Percentiles rank a stretch among this genome's conserved stretches.
phyloP scores from a whole-genome alignment of 495 filamentous ascomycete genomes.

The Aspergillus heteromorphus region DNA sequence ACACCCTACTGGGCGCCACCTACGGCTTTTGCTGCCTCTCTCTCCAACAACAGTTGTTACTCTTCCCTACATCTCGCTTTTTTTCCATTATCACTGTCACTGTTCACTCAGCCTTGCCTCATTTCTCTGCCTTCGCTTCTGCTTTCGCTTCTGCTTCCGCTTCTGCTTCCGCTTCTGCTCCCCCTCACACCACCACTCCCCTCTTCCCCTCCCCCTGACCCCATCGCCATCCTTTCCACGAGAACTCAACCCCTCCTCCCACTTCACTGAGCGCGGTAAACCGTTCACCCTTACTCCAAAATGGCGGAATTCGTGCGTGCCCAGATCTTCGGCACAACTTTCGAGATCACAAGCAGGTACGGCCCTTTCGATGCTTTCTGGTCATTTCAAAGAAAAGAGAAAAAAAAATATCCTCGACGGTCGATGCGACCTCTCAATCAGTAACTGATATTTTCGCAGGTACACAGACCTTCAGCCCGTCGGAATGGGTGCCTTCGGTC shows the following conservation, averaged over 20 bases:
- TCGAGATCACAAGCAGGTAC: constrained; percentile 98
- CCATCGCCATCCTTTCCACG: background rate
- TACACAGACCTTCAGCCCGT: constrained; percentile 98
- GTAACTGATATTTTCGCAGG: constrained; percentile 42
- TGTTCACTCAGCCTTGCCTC: background rate
- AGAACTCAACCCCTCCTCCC: background rate
- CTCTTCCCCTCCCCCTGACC: background rate
- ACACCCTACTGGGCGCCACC: constrained; percentile 22
- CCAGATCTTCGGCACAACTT: constrained; percentile 98
- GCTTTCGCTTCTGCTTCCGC: background rate
- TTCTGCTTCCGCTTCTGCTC: background rate
- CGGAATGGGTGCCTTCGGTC: constrained; percentile 97
- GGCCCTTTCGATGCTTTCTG: constrained; percentile 2
- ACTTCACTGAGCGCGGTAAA: constrained; percentile 7
- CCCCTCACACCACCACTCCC: background rate
- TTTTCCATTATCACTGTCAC: background rate
- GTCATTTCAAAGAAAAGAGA: too few relatives aligned
- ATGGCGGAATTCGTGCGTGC: constrained; percentile 99
- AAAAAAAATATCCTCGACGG: background rate
- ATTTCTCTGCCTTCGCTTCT: constrained; percentile 5
- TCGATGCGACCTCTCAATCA: background rate
- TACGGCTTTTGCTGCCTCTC: constrained; percentile 21
- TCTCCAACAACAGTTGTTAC: background rate
- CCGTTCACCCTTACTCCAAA: constrained; percentile 26
- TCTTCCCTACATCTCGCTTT: background rate